These are phyloP conservation scores for Aciculosporium take DNA, from an alignment of 2,329 filamentous ascomycete genomes.

Conservation along the genomic window DNA sequence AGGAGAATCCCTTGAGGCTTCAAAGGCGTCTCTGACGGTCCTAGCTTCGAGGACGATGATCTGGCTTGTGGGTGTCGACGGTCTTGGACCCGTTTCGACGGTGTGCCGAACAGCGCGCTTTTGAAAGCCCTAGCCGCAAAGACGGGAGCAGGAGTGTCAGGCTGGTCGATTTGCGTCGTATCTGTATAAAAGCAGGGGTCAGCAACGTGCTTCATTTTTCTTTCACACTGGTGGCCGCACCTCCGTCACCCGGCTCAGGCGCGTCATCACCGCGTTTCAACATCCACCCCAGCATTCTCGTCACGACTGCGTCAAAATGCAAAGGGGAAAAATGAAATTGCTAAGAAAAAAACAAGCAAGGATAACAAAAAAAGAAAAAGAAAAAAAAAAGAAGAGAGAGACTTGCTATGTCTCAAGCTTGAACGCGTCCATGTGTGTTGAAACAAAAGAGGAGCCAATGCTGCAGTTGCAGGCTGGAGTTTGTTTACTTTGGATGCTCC, in stretches of 20 bases:
- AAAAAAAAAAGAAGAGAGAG: too few relatives aligned
- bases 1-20: conserved; percentile 46
- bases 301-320: background rate
- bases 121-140: conserved; percentile 53
- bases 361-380: too few relatives aligned
- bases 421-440: too few relatives aligned
- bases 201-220: background rate
- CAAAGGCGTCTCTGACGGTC: conserved; percentile 29
- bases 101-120: conserved; percentile 48
- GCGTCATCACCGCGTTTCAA: conserved; percentile 31
- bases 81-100: conserved; percentile 26
- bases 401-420: too few relatives aligned
- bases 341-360: too few relatives aligned
- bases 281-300: conserved; percentile 45
- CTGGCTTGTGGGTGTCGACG: conserved; percentile 10
- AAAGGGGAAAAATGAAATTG: too few relatives aligned
- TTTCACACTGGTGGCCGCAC: conserved; percentile 2
- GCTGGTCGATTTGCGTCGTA: conserved; percentile 37
- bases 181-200: conserved; percentile 14
- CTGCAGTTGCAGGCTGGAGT: too few relatives aligned
- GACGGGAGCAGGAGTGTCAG: conserved; percentile 51
- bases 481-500: background rate
- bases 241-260: conserved; percentile 17
- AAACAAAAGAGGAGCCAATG: too few relatives aligned
- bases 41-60: conserved; percentile 8